phyloP scores from a whole-genome alignment of 2,329 filamentous ascomycete species.

The Fusarium pseudoanthophilum region DNA sequence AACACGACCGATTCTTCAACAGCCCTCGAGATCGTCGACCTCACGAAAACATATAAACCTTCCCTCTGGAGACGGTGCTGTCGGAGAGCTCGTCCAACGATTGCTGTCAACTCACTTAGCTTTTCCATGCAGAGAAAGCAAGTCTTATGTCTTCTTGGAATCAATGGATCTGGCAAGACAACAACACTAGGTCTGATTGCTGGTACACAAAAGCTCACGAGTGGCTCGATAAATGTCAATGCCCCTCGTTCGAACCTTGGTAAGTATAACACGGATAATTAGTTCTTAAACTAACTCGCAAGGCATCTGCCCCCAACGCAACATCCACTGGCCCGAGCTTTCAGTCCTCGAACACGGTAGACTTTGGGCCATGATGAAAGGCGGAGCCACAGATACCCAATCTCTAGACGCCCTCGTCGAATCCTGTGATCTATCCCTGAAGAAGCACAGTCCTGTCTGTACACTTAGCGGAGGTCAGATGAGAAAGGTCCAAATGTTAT shows the following conservation, averaged over 20 bases:
- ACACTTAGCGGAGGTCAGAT: constrained; percentile 88
- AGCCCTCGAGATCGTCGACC: background rate
- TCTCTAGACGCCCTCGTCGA: constrained; percentile 61
- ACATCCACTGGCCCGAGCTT: constrained; percentile 20
- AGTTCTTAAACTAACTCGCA: background rate
- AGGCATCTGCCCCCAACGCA: constrained; percentile 14
- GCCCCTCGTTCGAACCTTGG: background rate
- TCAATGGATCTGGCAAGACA: constrained; percentile 85
- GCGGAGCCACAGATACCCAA: background rate
- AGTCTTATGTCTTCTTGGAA: constrained; percentile 80
- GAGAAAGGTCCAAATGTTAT: constrained; percentile 84
- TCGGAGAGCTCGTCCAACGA: background rate
- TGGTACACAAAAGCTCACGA: constrained; percentile 65
- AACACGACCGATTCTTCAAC: background rate
- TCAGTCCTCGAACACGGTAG: constrained; percentile 6
- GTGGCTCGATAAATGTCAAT: background rate
- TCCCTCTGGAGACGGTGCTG: background rate
- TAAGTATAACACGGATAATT: constrained; percentile 2
- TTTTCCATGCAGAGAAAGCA: constrained; percentile 38
- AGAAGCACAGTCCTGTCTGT: constrained; percentile 72
- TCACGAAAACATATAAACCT: background rate
- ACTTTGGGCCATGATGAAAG: constrained; percentile 10
- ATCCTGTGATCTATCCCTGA: constrained; percentile 76
- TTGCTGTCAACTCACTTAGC: constrained; percentile 1
- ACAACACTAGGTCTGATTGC: constrained; percentile 85